A percentile compares a stretch with the other conserved stretches of the same genome.
Conservation (phyloP, 176 grass and related monocot species). For the Guadua angustifolia region DNA sequence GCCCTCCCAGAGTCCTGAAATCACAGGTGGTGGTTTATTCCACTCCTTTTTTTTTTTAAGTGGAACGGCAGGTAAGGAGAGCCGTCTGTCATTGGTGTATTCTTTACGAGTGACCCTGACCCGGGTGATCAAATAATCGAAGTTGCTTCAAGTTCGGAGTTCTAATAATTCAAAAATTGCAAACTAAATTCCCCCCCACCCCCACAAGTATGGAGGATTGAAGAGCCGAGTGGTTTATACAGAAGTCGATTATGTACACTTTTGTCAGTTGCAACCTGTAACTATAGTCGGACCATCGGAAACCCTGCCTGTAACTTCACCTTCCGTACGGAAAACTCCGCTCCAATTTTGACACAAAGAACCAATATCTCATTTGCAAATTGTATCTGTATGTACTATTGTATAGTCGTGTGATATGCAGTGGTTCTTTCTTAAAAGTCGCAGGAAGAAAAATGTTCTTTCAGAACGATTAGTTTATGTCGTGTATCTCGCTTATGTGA, state of each 20-base stretch:
- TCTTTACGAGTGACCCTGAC: conserved; percentile 39
- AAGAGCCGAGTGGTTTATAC: conserved; percentile 13
- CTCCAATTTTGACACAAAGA: conserved; percentile 23
- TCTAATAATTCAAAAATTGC: conserved; percentile 3
- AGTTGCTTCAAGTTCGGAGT: background rate
- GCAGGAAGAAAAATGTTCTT: background rate
- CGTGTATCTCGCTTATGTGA: no score
- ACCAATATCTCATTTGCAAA: background rate
- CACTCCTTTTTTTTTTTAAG: conserved; percentile 32
- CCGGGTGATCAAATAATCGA: background rate
- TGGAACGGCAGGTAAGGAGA: conserved; percentile 18
- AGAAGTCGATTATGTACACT: background rate
- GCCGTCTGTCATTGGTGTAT: conserved; percentile 18
- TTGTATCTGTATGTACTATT: background rate
- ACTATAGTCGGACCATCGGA: background rate
- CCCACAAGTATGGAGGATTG: background rate
- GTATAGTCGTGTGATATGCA: background rate
- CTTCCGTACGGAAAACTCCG: background rate
- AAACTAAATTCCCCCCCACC: no score
- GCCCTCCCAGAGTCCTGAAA: conserved; percentile 52
- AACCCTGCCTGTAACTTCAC: background rate
- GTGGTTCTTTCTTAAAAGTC: background rate
- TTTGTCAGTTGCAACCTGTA: conserved; percentile 33
- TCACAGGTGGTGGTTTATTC: conserved; percentile 36
- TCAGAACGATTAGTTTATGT: background rate